Base-by-base conservation (phyloP, 495 filamentous ascomycete genomes). In the Xanthoparmelia taractica region DNA sequence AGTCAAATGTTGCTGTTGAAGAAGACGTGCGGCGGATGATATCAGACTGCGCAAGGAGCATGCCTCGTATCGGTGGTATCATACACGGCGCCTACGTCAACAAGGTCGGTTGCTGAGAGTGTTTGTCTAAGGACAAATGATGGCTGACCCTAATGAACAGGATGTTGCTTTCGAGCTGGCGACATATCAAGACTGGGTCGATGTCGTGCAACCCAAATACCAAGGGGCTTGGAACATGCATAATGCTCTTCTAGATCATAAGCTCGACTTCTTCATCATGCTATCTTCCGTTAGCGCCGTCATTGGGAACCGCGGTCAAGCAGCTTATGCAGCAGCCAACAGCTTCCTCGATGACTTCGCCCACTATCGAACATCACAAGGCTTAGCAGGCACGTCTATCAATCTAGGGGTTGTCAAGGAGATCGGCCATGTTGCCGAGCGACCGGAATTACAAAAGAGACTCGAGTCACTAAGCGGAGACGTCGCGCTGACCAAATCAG, bases 371-470 rank as follows among this genome's bases (percentile, higher is more conserved):
- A 64, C 63, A 23, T 59, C 50, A 2, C 47, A 56, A n/a, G 66
- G 67, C 2, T 59, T 74, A 0, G 57, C 68, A 4, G 71, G 67
- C 18, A 75, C 79, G 1, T 80, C 78, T 23, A 73, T 87, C 34
- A 79, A 84, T 52, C 72, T 87, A 0, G 83, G 79, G 12, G 76
- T 79, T 34, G 80, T 86, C 15, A 77, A 77, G 0, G 81, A 78
- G 54, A 79, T 82, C 0, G 84, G 84, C 23, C 84, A 83, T 36
- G 52, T 60, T 12, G 54, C 60, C 29, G 60, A 63, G 36, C 45
- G 58, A n/a, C 37, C 38, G n/a, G 54, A 61, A 31, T 20, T 65
- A 18, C 54, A 59, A 11, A 33, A 31, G 4, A 43, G 69, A 2
- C 66, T 61, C 11, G 60, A 73, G 27, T 59, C 63, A 12, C 52